Evolutionary conservation across 2,329 filamentous ascomycete species (phyloP).

Genomic region (Xylariaceae sp.): DNA sequence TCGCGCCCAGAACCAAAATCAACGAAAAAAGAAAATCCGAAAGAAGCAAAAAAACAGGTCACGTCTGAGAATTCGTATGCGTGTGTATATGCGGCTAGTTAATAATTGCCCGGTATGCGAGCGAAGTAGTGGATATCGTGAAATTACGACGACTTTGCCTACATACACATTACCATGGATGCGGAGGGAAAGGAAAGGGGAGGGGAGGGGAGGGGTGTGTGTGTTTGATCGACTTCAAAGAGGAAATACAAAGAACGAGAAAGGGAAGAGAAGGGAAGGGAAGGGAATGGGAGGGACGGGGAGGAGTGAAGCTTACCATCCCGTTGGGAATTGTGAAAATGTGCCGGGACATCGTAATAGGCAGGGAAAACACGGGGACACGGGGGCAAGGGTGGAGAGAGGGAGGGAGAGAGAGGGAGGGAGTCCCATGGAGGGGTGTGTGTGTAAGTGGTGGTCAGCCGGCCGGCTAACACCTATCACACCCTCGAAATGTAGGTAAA

Average conservation of each 20-base stretch:
- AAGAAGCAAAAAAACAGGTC: neutral
- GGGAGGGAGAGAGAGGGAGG: neutral
- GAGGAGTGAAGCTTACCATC: constrained; percentile 1
- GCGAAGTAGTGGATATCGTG: neutral
- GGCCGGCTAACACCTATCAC: neutral
- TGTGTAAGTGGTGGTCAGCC: neutral
- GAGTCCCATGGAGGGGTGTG: neutral
- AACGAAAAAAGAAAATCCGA: neutral
- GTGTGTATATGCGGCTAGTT: neutral
- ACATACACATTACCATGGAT: too few species aligned
- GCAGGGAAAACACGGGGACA: too few species aligned
- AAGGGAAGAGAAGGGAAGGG: neutral
- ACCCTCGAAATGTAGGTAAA: neutral
- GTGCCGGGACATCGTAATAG: neutral
- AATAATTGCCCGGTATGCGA: neutral
- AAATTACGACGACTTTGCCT: too few species aligned
- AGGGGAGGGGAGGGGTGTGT: neutral
- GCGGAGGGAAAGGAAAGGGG: neutral
- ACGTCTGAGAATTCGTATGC: neutral
- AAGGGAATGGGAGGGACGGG: neutral
- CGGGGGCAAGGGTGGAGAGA: too few species aligned
- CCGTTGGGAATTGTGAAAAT: neutral
- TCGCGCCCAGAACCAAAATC: neutral
- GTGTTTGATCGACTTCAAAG: too few species aligned
- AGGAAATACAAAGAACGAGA: neutral